Conservation (phyloP, 2,329 filamentous ascomycete species). For the Emmonsiellopsis sp. region DNA sequence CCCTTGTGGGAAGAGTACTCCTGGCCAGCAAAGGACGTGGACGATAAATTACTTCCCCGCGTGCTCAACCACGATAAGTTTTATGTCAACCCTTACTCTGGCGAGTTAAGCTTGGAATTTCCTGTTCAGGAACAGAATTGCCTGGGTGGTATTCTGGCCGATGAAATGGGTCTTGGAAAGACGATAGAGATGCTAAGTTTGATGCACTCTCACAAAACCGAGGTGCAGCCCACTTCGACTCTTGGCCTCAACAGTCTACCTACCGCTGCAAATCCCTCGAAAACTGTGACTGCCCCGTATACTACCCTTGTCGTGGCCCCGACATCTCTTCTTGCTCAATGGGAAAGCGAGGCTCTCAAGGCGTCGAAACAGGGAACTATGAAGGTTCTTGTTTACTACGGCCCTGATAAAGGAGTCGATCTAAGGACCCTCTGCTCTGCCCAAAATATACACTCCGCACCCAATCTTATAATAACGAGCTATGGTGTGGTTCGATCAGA, state of each 20-base stretch:
- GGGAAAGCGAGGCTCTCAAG: constrained; percentile 90
- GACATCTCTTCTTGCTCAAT: constrained; percentile 92
- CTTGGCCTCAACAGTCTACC: background rate
- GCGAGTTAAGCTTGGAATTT: constrained; percentile 84
- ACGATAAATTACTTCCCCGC: constrained; percentile 63
- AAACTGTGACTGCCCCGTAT: constrained; percentile 62
- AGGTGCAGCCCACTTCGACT: constrained; percentile 21
- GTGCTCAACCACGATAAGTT: constrained; percentile 64
- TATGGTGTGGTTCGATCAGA: constrained; percentile 90
- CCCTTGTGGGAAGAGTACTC: constrained; percentile 93
- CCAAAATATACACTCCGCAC: constrained; percentile 64
- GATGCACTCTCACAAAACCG: constrained; percentile 71
- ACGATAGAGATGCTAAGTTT: constrained; percentile 98
- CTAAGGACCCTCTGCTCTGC: constrained; percentile 69
- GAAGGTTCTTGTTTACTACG: constrained; percentile 85
- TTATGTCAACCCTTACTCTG: constrained; percentile 95
- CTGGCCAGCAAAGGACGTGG: constrained; percentile 81
- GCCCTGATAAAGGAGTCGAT: constrained; percentile 70
- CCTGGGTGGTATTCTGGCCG: constrained; percentile 82
- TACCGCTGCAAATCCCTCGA: constrained; percentile 34
- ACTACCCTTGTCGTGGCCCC: constrained; percentile 94
- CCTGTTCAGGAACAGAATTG: constrained; percentile 92
- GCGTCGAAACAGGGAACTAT: constrained; percentile 77
- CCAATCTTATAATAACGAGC: constrained; percentile 87
- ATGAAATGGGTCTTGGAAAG: constrained; percentile 96